Percentiles rank a stretch among this genome's conserved stretches.
phyloP scores from a whole-genome alignment of 768 basidiomycete genomes.

The Auriscalpium vulgare region DNA sequence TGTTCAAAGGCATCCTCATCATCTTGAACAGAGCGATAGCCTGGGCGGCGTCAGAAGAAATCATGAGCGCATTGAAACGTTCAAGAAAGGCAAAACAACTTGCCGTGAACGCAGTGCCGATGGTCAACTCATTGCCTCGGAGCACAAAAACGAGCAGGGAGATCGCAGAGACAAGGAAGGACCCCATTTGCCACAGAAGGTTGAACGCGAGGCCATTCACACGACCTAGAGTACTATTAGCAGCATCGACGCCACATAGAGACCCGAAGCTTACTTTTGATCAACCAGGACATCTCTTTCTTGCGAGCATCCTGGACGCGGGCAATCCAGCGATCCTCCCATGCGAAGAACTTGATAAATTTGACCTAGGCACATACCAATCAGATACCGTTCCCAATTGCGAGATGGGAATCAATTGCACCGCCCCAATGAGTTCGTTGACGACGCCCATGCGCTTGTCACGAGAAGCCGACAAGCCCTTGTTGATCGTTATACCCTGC shows the following conservation, averaged over 20 bases:
- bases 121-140: slow-evolving; percentile 65
- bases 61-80: background rate
- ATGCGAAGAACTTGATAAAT: slow-evolving; percentile 81
- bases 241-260: too few species aligned
- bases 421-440: slow-evolving; percentile 69
- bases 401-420: slow-evolving; percentile 12
- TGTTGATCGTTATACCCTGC: slow-evolving; percentile 52
- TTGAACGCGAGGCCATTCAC: slow-evolving; percentile 68
- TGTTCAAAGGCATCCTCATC: slow-evolving; percentile 71
- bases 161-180: slow-evolving; percentile 72
- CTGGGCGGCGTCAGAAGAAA: slow-evolving; percentile 20
- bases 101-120: slow-evolving; percentile 80
- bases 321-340: slow-evolving; percentile 71
- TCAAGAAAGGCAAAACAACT: slow-evolving; percentile 15
- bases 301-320: slow-evolving; percentile 56
- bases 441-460: slow-evolving; percentile 75
- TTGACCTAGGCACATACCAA: slow-evolving; percentile 35
- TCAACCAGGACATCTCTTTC: slow-evolving; percentile 69
- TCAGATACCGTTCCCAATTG: too few species aligned
- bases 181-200: slow-evolving; percentile 66
- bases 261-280: slow-evolving; percentile 29
- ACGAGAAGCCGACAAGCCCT: slow-evolving; percentile 48
- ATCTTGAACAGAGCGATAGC: slow-evolving; percentile 80
- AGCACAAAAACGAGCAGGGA: slow-evolving; percentile 71
- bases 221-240: slow-evolving; percentile 36